These are phyloP conservation scores for Trichoderma virens DNA, from an alignment of 495 filamentous ascomycete genomes.

Conservation along the genomic window DNA sequence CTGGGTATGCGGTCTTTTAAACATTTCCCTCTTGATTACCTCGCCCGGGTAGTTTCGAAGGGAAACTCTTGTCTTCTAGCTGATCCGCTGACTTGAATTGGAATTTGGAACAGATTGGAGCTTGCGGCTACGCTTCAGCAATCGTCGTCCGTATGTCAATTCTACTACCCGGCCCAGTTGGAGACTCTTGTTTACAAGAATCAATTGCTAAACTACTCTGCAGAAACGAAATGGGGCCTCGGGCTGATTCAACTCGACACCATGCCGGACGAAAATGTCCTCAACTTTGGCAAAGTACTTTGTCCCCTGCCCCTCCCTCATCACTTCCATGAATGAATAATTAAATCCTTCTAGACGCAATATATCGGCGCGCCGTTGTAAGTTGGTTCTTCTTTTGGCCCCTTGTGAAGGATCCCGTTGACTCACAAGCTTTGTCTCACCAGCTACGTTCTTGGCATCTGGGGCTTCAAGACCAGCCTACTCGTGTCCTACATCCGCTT, in stretches of 20 bases:
- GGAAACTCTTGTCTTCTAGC: neutral
- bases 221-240: slow-evolving; percentile 37
- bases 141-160: slow-evolving; percentile 22
- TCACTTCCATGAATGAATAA: neutral
- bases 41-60: neutral
- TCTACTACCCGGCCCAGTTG: no score
- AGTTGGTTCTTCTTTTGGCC: slow-evolving; percentile 15
- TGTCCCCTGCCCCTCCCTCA: neutral
- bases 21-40: neutral
- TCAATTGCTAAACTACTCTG: neutral
- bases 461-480: slow-evolving; percentile 47
- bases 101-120: slow-evolving; percentile 14
- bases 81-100: neutral
- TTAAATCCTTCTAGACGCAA: slow-evolving; percentile 22
- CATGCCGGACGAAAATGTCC: slow-evolving; percentile 28
- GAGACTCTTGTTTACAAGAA: no score
- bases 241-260: slow-evolving; percentile 25
- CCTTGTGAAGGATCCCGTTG: neutral
- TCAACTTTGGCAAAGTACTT: slow-evolving; percentile 30
- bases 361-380: slow-evolving; percentile 35
- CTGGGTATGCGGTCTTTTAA: slow-evolving; percentile 23
- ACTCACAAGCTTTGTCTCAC: neutral
- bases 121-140: slow-evolving; percentile 22
- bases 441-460: slow-evolving; percentile 35
- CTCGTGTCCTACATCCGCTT: slow-evolving; percentile 44